Conservation (phyloP, 352 stramenopile genomes). For the Globisporangium abappressorium region DNA sequence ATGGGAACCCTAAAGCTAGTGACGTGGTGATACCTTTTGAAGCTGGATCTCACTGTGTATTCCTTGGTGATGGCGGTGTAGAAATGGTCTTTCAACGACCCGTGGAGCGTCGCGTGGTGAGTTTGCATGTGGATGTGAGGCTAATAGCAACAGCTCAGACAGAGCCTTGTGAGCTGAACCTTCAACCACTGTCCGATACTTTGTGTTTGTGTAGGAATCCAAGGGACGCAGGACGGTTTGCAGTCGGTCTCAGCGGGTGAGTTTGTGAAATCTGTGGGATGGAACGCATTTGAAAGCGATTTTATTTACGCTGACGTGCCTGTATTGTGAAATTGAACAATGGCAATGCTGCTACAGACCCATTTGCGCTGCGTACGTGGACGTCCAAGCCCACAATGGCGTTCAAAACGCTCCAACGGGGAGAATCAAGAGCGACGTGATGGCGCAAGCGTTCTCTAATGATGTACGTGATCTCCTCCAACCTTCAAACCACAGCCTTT, state of each 20-base stretch:
- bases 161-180: background rate
- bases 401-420: conserved; percentile 26
- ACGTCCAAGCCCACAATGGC: conserved; percentile 1
- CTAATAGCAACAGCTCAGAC: background rate
- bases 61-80: background rate
- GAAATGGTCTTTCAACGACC: conserved; percentile 8
- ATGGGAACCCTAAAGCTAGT: background rate
- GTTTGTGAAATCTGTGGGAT: background rate
- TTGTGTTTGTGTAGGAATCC: conserved; percentile 12
- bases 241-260: conserved; percentile 18
- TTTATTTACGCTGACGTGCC: background rate
- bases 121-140: background rate
- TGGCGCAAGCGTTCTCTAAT: conserved; percentile 40
- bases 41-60: background rate
- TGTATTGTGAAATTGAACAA: background rate
- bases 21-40: background rate
- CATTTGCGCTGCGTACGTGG: conserved; percentile 8
- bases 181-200: background rate
- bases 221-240: conserved; percentile 1
- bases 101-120: conserved; percentile 17
- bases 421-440: conserved; percentile 32
- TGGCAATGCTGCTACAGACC: background rate
- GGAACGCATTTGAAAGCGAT: background rate
- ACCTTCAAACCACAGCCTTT: background rate
- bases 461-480: conserved; percentile 1